phyloP scores from a whole-genome alignment of 768 basidiomycete species.

The Collybia sordida region DNA sequence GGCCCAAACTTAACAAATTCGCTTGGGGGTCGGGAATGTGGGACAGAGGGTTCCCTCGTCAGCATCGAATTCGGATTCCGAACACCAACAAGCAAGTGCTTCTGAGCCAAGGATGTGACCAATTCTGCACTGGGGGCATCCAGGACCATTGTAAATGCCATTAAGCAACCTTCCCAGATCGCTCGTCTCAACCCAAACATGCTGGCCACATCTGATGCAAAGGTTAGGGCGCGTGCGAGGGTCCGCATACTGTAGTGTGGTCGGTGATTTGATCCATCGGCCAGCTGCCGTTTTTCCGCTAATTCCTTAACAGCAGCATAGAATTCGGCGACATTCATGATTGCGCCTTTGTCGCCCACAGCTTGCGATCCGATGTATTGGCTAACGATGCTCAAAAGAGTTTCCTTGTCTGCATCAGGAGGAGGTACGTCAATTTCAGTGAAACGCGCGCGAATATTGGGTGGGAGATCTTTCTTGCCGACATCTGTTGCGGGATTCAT shows the following conservation, averaged over 20 bases:
- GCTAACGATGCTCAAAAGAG: constrained; percentile 79
- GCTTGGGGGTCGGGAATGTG: constrained; percentile 41
- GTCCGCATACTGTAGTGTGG: constrained; percentile 99
- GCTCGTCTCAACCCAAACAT: constrained; percentile 81
- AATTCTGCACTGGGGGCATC: constrained; percentile 67
- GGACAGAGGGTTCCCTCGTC: constrained; percentile 61
- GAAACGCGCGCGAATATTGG: constrained; percentile 86
- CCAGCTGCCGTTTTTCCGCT: constrained; percentile 72
- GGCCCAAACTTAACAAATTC: constrained; percentile 85
- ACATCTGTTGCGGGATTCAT: constrained; percentile 99
- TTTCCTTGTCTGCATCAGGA: constrained; percentile 90
- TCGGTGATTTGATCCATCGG: constrained; percentile 89
- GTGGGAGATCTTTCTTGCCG: constrained; percentile 95
- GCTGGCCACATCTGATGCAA: constrained; percentile 79
- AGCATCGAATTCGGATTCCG: constrained; percentile 79
- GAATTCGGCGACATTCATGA: constrained; percentile 92
- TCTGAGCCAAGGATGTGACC: constrained; percentile 70
- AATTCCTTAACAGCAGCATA: constrained; percentile 80
- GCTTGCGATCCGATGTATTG: constrained; percentile 88
- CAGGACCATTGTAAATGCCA: constrained; percentile 97
- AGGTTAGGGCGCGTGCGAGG: constrained; percentile 84
- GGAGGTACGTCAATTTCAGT: constrained; percentile 96
- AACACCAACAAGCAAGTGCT: constrained; percentile 75
- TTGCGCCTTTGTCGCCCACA: constrained; percentile 80
- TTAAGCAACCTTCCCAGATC: constrained; percentile 94